Base-by-base conservation (phyloP, 2,329 filamentous ascomycete genomes). In the Podosphaera fusca region DNA sequence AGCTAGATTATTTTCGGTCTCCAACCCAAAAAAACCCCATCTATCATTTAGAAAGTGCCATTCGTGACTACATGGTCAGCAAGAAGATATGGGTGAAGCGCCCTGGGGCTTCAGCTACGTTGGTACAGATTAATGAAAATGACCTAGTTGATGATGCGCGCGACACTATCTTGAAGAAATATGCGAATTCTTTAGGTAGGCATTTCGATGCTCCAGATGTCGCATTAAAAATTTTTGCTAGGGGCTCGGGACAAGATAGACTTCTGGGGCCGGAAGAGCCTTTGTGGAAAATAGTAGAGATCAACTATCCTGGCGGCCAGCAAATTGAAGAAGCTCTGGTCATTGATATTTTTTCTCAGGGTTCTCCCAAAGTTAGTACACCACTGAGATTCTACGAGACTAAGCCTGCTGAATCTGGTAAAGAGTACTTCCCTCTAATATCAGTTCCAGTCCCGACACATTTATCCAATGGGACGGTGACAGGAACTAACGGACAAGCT, bases 71-170 rank as follows among this genome's bases (percentile, higher is more conserved):
- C 10, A 82, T 82, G 79, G 71, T 78, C 62, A 80, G 76, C 58
- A 78, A 87, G 68, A 95, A 94, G 75, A 82, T 96, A 64, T 98
- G 92, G 92, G 90, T 96, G 67, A 92, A 85, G 73, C 79, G 90
- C 65, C 85, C 85, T 29, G 78, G 83, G 61, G 85, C 82, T 59
- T 95, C 90, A 58, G 81, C 90, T 45, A 98, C 92, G 12, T 75
- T 92, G 65, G 84, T 98, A 57, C 81, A 84, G 59, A 85, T 94
- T 64, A 77, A 80, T 63, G 85, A 94, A 65, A 87, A 94, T 64
- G 88, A 95, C 66, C 72, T 96, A 64, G 89, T 96, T 58, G 92
- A 98, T 69, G 90, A 95, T 70, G 83, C 95, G 60, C 84, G 90
- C 64, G 92, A 95, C 63, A 80, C 87, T 74, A 92, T 96, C 58